A percentile compares a stretch with the other conserved stretches of the same genome.
Evolutionary conservation across 306 rosid genomes (phyloP).

Genomic region (Vachellia pachyceras): DNA sequence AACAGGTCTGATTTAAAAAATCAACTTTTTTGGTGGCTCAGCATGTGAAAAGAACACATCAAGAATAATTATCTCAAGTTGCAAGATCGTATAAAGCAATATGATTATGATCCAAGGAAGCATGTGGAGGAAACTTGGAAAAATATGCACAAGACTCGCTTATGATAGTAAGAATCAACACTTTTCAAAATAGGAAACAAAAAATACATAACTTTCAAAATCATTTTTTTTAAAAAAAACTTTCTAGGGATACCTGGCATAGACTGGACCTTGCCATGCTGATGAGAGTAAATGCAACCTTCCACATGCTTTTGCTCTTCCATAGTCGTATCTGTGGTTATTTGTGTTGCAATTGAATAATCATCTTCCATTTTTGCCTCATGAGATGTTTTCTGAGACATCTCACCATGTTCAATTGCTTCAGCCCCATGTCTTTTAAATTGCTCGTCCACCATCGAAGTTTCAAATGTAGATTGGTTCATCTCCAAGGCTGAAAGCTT

Average conservation of each 20-base stretch:
- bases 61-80: background rate
- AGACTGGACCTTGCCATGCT: too few relatives aligned
- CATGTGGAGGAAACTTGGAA: background rate
- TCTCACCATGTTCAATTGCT: conserved; percentile 38
- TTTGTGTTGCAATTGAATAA: conserved; percentile 36
- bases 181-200: background rate
- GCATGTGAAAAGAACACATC: too few relatives aligned
- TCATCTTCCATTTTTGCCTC: conserved; percentile 35
- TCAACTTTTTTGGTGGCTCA: too few relatives aligned
- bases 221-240: background rate
- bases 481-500: conserved; percentile 32
- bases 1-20: too few relatives aligned
- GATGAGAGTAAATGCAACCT: background rate
- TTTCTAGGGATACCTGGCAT: conserved; percentile 47
- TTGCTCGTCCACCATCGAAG: conserved; percentile 35
- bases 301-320: conserved; percentile 39
- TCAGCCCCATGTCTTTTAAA: conserved; percentile 39
- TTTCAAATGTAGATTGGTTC: conserved; percentile 36
- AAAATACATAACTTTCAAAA: background rate
- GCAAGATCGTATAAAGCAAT: background rate
- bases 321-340: conserved; percentile 41
- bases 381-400: conserved; percentile 36
- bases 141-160: background rate
- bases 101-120: background rate
- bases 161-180: background rate